Evolutionary conservation across 148 eudicot species (phyloP), one percentile per base, ranked within the genome.

Genomic region (Pouteria glomerata): DNA sequence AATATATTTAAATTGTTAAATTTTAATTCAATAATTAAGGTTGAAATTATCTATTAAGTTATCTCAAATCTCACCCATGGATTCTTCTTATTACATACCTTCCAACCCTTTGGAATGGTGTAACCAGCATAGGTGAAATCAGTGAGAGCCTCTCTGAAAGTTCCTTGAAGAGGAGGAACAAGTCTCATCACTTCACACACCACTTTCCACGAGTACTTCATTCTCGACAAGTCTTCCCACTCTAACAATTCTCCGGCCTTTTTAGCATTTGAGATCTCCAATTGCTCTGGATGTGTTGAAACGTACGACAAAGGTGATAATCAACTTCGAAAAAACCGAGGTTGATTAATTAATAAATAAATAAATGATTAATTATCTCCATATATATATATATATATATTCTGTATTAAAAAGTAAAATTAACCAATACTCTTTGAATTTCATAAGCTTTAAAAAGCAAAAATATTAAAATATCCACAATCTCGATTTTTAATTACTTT

Each of bases 91-190:
- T 12, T 3, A 53, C 5, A 19, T 19, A 19, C 58, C 29, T 24
- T 55, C 58, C 24, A 55, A n/a, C 29, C 58, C 58, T 55, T 55
- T 55, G 29, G 58, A 55, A n/a, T n/a, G 6, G 58, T 55, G 58
- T 55, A 55, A 55, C 58, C 58, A n/a, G 24, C 24, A n/a, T 19
- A 55, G 11, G 26, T 55, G 58, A 55, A 19, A 8, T 55, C 29
- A 19, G 29, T 19, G 8, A 21, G 48, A 0, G 48, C 48, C 48
- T 7, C 48, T 44, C 48, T 44, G 13, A 44, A 44, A 44, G 11
- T 44, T 44, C 48, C 48, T 44, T 44, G 48, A 44, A 6, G 2
- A 2, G 48, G 48, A 44, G 48, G 48, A 6, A 12, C 14, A 6
- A 44, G 14, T 15, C 48, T 44, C 48, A 44, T 44, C 48, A 44